phyloP scores from a whole-genome alignment of 768 basidiomycete species.

The Pleurotus salmoneostramineus region DNA sequence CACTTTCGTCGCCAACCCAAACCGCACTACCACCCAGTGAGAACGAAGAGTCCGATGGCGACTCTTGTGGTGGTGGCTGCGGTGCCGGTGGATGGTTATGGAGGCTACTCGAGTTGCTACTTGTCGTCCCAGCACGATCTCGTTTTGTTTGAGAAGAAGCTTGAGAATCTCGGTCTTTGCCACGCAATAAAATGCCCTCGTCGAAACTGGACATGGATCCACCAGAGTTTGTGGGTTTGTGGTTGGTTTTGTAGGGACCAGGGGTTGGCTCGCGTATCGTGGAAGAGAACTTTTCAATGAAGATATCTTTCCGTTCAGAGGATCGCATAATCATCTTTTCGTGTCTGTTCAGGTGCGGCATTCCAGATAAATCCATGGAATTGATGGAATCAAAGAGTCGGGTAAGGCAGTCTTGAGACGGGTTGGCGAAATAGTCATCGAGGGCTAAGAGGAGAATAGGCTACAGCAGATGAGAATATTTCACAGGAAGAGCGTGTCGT shows the following conservation, averaged over 20 bases:
- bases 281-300: slow-evolving; percentile 73
- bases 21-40: slow-evolving; percentile 78
- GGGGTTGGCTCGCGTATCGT: slow-evolving; percentile 22
- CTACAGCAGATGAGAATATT: slow-evolving; percentile 33
- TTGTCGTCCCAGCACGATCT: slow-evolving; percentile 33
- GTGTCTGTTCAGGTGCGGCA: slow-evolving; percentile 71
- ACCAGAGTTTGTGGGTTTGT: slow-evolving; percentile 48
- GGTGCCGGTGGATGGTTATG: slow-evolving; percentile 16
- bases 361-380: slow-evolving; percentile 78
- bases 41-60: slow-evolving; percentile 72
- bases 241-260: slow-evolving; percentile 21
- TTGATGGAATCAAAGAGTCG: slow-evolving; percentile 93
- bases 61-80: slow-evolving; percentile 32
- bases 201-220: slow-evolving; percentile 72
- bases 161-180: slow-evolving; percentile 1
- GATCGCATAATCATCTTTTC: slow-evolving; percentile 90
- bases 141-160: slow-evolving; percentile 11
- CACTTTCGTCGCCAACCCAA: slow-evolving; percentile 79
- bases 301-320: slow-evolving; percentile 89
- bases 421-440: slow-evolving; percentile 89
- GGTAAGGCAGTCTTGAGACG: slow-evolving; percentile 86
- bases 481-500: slow-evolving; percentile 10
- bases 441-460: slow-evolving; percentile 91
- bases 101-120: slow-evolving; percentile 27
- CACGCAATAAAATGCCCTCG: slow-evolving; percentile 52